Conservation (phyloP, 176 grass and related monocot genomes). For the Hordeum marinum region DNA sequence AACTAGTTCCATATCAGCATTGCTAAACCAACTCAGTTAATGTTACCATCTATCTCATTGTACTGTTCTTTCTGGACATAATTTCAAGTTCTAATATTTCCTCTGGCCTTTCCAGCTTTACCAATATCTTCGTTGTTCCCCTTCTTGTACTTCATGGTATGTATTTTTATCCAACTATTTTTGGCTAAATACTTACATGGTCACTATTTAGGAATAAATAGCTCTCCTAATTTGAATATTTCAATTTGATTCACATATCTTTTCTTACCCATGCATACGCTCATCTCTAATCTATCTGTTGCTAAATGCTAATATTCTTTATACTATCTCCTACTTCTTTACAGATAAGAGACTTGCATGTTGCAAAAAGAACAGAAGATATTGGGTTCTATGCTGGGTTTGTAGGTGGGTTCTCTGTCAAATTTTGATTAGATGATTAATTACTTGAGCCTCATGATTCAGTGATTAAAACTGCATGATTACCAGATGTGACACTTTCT, state of each 20-base stretch:
- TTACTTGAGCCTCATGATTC: neutral
- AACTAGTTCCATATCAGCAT: neutral
- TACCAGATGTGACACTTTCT: slow-evolving; percentile 26
- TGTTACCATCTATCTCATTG: neutral
- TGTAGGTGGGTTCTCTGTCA: slow-evolving; percentile 48
- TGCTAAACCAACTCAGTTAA: neutral
- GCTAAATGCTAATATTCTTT: neutral
- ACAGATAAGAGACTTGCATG: slow-evolving; percentile 85
- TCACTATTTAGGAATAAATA: neutral
- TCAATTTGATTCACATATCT: neutral
- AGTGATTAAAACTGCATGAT: neutral
- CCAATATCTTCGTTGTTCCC: slow-evolving; percentile 62
- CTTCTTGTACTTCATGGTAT: slow-evolving; percentile 83
- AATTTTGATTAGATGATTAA: neutral
- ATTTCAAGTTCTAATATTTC: slow-evolving; percentile 10
- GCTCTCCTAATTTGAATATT: neutral
- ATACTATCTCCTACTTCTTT: neutral
- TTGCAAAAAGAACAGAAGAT: slow-evolving; percentile 90
- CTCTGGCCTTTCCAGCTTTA: slow-evolving; percentile 49
- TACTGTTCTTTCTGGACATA: neutral
- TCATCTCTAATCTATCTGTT: neutral
- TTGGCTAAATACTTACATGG: neutral
- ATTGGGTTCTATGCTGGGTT: slow-evolving; percentile 99
- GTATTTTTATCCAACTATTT: neutral
- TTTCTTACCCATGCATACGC: neutral